Evolutionary conservation across 805 yeast genomes (phyloP), one percentile per base, ranked within the genome.

Genomic region (Saccharomycopsis fibuligera): DNA sequence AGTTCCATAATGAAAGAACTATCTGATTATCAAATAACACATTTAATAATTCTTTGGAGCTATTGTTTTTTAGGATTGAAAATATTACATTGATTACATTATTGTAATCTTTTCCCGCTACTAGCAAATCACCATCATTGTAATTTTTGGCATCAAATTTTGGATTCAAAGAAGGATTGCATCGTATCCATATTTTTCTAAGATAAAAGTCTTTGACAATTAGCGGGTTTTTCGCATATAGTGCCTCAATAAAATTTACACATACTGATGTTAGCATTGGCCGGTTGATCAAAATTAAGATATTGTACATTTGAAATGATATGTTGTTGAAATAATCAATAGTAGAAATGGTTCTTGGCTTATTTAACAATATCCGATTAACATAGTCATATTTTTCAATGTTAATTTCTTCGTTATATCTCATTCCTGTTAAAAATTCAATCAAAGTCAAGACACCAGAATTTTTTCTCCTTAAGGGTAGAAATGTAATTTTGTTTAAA

Each of bases 381-480:
- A 86, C 84, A 49, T 81, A 76, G 24, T 78, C 79, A 42, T 86
- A 69, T 55, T 79, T 83, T 29, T 77, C 79, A n/a, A 80, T 63
- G 54, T 80, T 81, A 12, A 88, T 64, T 10, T 78, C 80, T 48
- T 83, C 91, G 47, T 73, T 71, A 37, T 87, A 95, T 49, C 96
- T 69, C 23, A 86, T 68, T 0, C 96, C 96, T 12, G 85, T 68
- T 0, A 86, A 70, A 54, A 86, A 79, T 62, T 91, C 97, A 25
- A 89, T 71, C 44, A 91, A 64, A 1, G 89, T 73, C 25, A 76
- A 64, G 1, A 93, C 78, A 0, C 98, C 97, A 58, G 83, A 81
- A 1, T 64, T 62, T 2, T 73, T 62, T 22, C 95, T 72, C 38
- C 71, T 62, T 19, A 77, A 60, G 1, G 85, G 83, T 24, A 87